Evolutionary conservation across 306 rosid species (phyloP), one percentile per base, ranked within the genome.

Genomic region (Acacia melanoxylon): DNA sequence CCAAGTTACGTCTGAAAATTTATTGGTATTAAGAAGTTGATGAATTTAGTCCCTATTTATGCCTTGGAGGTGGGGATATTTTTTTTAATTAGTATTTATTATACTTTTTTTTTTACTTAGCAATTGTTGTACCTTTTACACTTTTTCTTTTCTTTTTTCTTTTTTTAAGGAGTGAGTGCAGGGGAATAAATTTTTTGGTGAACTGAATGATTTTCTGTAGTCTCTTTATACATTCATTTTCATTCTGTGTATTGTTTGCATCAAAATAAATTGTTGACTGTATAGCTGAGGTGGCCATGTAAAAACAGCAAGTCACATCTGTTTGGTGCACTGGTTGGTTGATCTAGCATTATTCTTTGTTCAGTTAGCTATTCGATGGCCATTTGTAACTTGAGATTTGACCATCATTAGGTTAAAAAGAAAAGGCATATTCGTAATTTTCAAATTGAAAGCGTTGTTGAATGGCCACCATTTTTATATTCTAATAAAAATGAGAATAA

Each of bases 1-100:
- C 58, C 49, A 35, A 59, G 78, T 37, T 78, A 61, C 20, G 8
- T 72, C 52, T 13, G 29, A 69, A 41, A 62, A 72, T 48, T 49
- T 25, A 44, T 67, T 65, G 59, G 69, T 59, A 22, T 68, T 67
- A 52, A 48, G 73, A 75, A 42, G 46, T 48, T 65, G 35, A 61
- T 44, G 20, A 45, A 14, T 69, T 40, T 71, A 24, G 69, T 59
- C 31, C 33, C 17, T 16, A 59, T 8, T 9, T 10, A 59, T 58
- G 65, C 31, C 65, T 24, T 22, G 67, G 67, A 59, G 12, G 67
- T 25, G 33, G 17, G 11, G 33, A 24, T 59, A 24, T 59, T 11
- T 4, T 56, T 6, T 24, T 25, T 59, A 24, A 6, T 11, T 12
- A 25, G 67, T 59, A 22, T 52, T 52, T 52, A 20, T 19, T 52